Percentiles rank a stretch among this genome's conserved stretches.
Conservation (phyloP, 208 protist species). For the Trypanosoma mega region DNA sequence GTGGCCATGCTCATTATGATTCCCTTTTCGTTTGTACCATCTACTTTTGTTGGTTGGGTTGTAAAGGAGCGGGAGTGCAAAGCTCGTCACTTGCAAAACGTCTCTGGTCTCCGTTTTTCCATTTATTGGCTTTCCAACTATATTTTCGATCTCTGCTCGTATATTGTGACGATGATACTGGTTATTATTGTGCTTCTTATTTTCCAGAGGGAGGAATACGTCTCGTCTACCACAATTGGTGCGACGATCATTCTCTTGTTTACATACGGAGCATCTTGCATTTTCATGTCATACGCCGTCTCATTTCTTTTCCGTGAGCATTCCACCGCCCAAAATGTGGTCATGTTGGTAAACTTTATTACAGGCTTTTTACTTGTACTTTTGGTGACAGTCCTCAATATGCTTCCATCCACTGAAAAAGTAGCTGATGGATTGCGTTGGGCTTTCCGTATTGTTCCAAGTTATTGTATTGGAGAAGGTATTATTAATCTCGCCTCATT, state of each 20-base stretch:
- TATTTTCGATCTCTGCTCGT: constrained; percentile 66
- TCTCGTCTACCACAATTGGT: constrained; percentile 34
- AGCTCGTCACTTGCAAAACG: constrained; percentile 71
- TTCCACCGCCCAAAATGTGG: constrained; percentile 62
- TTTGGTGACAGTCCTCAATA: constrained; percentile 43
- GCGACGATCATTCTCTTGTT: constrained; percentile 56
- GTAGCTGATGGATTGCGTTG: constrained; percentile 39
- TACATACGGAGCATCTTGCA: constrained; percentile 59
- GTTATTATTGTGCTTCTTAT: constrained; percentile 56
- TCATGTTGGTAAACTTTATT: constrained; percentile 77
- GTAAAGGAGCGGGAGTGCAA: constrained; percentile 83
- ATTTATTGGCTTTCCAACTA: constrained; percentile 82
- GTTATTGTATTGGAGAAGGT: constrained; percentile 75
- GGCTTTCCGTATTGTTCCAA: constrained; percentile 69
- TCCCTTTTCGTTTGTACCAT: constrained; percentile 68
- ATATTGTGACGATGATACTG: constrained; percentile 59
- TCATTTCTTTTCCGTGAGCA: constrained; percentile 68
- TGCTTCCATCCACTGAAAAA: constrained; percentile 40
- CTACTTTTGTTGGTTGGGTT: constrained; percentile 67
- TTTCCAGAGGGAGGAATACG: constrained; percentile 65
- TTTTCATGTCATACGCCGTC: constrained; percentile 59
- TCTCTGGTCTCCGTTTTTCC: constrained; percentile 63
- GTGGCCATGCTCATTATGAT: constrained; percentile 64
- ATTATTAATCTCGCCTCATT: constrained; percentile 61
- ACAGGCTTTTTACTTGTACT: constrained; percentile 73